Evolutionary conservation across 192 early-diverging fungal species (phyloP).

Genomic region (Entomortierella chlamydospora): DNA sequence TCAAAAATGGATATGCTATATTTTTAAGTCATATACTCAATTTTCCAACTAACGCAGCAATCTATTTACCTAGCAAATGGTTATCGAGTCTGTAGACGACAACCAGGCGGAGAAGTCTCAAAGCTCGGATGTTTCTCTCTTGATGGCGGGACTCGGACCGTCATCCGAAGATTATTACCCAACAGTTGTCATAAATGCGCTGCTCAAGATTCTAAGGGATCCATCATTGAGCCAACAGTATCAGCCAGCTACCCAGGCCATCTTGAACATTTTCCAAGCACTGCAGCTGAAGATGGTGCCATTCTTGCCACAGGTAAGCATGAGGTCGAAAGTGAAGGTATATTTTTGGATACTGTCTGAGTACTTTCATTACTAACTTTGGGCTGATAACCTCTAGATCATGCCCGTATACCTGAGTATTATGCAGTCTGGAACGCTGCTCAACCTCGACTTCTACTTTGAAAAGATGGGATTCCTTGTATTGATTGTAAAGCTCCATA

Average conservation of each 20-base stretch:
- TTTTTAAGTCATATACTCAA: no score
- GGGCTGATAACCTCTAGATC: conserved; percentile 62
- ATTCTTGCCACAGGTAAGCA: conserved; percentile 83
- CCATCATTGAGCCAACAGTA: conserved; percentile 85
- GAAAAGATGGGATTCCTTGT: conserved; percentile 88
- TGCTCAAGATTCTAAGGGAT: conserved; percentile 91
- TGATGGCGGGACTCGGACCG: conserved; percentile 77
- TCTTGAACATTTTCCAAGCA: conserved; percentile 94
- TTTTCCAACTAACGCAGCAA: no score
- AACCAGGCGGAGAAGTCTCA: conserved; percentile 62
- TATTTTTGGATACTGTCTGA: no score
- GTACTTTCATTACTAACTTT: background rate
- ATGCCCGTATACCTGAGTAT: conserved; percentile 91
- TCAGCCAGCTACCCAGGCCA: conserved; percentile 86
- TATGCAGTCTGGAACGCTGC: conserved; percentile 83
- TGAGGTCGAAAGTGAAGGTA: no score
- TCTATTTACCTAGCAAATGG: conserved; percentile 53
- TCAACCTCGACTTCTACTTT: conserved; percentile 91
- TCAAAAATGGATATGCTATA: no score
- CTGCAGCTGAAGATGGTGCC: conserved; percentile 88
- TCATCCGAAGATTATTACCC: conserved; percentile 93
- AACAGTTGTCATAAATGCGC: conserved; percentile 86
- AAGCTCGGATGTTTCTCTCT: conserved; percentile 65
- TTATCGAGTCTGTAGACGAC: conserved; percentile 61
- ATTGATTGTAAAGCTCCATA: conserved; percentile 86